These are phyloP conservation scores for Mayamaea pseudoterrestris DNA, from an alignment of 108 stramenopile genomes.

Conservation along the genomic window DNA sequence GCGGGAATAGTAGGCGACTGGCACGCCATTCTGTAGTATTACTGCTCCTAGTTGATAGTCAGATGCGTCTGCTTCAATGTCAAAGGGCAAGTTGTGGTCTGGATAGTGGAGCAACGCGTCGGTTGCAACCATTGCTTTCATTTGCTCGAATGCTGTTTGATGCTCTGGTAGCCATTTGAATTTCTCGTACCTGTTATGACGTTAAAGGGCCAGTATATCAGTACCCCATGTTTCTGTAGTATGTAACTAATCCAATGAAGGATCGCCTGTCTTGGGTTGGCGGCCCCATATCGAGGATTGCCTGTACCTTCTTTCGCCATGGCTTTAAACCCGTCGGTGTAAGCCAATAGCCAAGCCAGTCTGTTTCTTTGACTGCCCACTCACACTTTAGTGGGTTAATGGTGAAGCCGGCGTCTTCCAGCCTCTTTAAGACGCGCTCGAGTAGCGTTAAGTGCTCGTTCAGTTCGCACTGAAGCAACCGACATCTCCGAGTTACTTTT, in stretches of 20 bases:
- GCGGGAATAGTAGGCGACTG: conserved; percentile 24
- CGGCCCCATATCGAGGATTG: conserved; percentile 13
- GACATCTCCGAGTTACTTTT: conserved; percentile 38
- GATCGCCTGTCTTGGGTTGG: conserved; percentile 13
- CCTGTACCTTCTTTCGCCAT: conserved; percentile 26
- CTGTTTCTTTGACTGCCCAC: conserved; percentile 32
- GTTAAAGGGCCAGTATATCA: conserved; percentile 24
- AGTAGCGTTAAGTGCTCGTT: conserved; percentile 17
- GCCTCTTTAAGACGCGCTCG: conserved; percentile 5
- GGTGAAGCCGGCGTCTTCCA: conserved; percentile 3
- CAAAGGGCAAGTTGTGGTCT: conserved; percentile 26
- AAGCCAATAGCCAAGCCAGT: conserved; percentile 23
- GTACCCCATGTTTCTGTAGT: conserved; percentile 15
- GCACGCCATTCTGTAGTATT: conserved; percentile 17
- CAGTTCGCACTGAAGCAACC: conserved; percentile 18
- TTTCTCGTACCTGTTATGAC: too few species aligned
- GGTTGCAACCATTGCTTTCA: conserved; percentile 21
- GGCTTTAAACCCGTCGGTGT: conserved; percentile 21
- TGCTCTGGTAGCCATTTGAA: conserved; percentile 1
- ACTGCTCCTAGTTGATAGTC: conserved; percentile 28
- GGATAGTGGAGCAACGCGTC: conserved; percentile 26
- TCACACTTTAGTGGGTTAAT: conserved; percentile 39
- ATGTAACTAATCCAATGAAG: conserved; percentile 34
- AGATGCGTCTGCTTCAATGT: conserved; percentile 33
- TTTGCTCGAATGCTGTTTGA: conserved; percentile 28